Percentiles rank a stretch among this genome's conserved stretches.
Evolutionary conservation across 2,329 filamentous ascomycete genomes (phyloP).

Genomic region (Neonectria neomacrospora): DNA sequence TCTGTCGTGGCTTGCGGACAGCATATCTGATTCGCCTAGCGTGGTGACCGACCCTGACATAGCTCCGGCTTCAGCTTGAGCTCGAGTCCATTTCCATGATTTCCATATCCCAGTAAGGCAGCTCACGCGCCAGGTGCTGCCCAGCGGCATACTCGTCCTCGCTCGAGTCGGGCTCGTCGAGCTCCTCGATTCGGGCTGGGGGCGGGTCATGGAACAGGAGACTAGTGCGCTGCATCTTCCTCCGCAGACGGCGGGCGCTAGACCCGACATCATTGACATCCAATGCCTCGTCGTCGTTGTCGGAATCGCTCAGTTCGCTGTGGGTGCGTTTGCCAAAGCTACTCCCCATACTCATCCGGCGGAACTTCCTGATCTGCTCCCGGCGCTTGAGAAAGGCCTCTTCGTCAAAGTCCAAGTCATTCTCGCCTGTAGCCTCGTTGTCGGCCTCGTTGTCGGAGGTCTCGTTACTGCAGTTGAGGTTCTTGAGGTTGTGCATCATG

Average conservation of each 20-base stretch:
- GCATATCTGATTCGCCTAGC: slow-evolving; percentile 26
- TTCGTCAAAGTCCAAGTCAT: slow-evolving; percentile 53
- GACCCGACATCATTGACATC: slow-evolving; percentile 58
- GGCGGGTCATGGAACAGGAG: slow-evolving; percentile 63
- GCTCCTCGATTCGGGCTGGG: slow-evolving; percentile 62
- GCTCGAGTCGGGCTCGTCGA: slow-evolving; percentile 63
- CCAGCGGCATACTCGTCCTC: slow-evolving; percentile 57
- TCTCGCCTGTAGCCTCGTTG: slow-evolving; percentile 50
- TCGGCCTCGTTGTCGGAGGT: slow-evolving; percentile 51
- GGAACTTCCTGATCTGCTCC: slow-evolving; percentile 56
- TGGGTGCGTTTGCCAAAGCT: slow-evolving; percentile 66
- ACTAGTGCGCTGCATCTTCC: slow-evolving; percentile 59
- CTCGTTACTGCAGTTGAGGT: slow-evolving; percentile 58
- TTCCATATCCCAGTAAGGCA: slow-evolving; percentile 62
- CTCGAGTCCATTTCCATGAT: slow-evolving; percentile 61
- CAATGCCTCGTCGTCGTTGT: slow-evolving; percentile 54
- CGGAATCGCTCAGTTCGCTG: slow-evolving; percentile 64
- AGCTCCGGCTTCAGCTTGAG: slow-evolving; percentile 40
- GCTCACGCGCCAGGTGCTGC: slow-evolving; percentile 58
- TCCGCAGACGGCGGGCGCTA: slow-evolving; percentile 60
- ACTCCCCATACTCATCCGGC: slow-evolving; percentile 62
- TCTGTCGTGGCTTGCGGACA: slow-evolving; percentile 30
- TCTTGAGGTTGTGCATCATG: slow-evolving; percentile 57
- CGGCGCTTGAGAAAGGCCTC: slow-evolving; percentile 54
- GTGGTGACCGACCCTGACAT: slow-evolving; percentile 32